phyloP scores from a whole-genome alignment of 2,329 filamentous ascomycete genomes.

The Fusarium austroafricanum region DNA sequence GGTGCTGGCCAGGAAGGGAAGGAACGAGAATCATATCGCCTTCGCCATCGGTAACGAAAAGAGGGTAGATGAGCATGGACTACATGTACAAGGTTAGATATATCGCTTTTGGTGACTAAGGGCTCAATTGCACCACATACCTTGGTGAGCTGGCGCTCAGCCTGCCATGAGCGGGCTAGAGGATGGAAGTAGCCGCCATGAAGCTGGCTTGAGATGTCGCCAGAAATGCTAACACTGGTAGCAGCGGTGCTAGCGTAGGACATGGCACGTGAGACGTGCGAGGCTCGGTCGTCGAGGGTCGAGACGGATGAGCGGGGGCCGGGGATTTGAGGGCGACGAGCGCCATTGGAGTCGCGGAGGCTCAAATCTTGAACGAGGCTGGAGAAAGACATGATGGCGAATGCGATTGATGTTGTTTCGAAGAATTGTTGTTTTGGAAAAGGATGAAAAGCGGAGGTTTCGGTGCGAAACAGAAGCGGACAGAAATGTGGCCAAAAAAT shows the following conservation, averaged over 20 bases:
- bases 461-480: constrained; percentile 2
- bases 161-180: constrained; percentile 83
- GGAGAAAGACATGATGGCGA: constrained; percentile 70
- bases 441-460: constrained; percentile 12
- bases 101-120: neutral
- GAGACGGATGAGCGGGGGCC: constrained; percentile 61
- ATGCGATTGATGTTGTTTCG: constrained; percentile 19
- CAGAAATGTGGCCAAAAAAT: constrained; percentile 42
- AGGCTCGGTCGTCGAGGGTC: constrained; percentile 69
- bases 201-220: constrained; percentile 84
- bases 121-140: constrained; percentile 56
- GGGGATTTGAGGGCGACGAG: constrained; percentile 57
- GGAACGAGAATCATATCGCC: constrained; percentile 92
- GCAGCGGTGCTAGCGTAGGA: constrained; percentile 75
- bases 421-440: constrained; percentile 2
- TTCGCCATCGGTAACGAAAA: constrained; percentile 94
- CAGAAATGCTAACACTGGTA: constrained; percentile 75
- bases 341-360: constrained; percentile 64
- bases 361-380: constrained; percentile 74
- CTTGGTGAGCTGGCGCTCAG: constrained; percentile 87
- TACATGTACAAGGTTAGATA: constrained; percentile 53
- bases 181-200: constrained; percentile 87
- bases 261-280: constrained; percentile 72
- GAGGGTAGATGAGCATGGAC: constrained; percentile 98
- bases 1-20: constrained; percentile 89